phyloP scores from a whole-genome alignment of 2,329 filamentous ascomycete species.

The Byssoonygena ceratinophila region DNA sequence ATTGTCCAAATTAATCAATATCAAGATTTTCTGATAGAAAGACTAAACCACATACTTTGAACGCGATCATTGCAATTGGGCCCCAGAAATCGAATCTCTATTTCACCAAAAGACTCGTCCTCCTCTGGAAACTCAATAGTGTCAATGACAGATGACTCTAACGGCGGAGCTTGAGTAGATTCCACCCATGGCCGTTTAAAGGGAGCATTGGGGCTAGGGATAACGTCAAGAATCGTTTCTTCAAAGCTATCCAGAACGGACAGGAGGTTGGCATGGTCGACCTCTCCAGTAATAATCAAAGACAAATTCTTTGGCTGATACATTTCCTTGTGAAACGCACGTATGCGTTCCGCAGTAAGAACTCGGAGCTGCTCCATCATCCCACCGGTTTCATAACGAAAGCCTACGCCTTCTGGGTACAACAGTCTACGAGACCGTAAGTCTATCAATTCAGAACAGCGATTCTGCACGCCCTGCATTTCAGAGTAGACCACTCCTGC shows the following conservation, averaged over 20 bases:
- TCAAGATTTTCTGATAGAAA: constrained; percentile 2
- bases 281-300: constrained; percentile 80
- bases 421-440: constrained; percentile 66
- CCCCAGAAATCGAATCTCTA: constrained; percentile 76
- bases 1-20: neutral
- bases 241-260: constrained; percentile 80
- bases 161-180: constrained; percentile 62
- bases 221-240: constrained; percentile 68
- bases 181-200: constrained; percentile 89
- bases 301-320: constrained; percentile 96
- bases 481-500: constrained; percentile 97
- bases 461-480: constrained; percentile 93
- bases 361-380: constrained; percentile 87
- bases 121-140: constrained; percentile 90
- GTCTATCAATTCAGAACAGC: constrained; percentile 75
- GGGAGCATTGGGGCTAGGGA: constrained; percentile 61
- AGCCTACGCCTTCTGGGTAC: constrained; percentile 82
- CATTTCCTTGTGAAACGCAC: constrained; percentile 92
- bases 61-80: constrained; percentile 65
- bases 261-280: constrained; percentile 70
- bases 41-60: constrained; percentile 35
- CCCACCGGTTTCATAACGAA: constrained; percentile 95
- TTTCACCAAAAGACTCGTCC: constrained; percentile 84
- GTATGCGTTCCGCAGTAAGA: constrained; percentile 77
- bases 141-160: constrained; percentile 63